These are phyloP conservation scores for Epithemia pelagica DNA, from an alignment of 108 stramenopile species.

Conservation along the genomic window DNA sequence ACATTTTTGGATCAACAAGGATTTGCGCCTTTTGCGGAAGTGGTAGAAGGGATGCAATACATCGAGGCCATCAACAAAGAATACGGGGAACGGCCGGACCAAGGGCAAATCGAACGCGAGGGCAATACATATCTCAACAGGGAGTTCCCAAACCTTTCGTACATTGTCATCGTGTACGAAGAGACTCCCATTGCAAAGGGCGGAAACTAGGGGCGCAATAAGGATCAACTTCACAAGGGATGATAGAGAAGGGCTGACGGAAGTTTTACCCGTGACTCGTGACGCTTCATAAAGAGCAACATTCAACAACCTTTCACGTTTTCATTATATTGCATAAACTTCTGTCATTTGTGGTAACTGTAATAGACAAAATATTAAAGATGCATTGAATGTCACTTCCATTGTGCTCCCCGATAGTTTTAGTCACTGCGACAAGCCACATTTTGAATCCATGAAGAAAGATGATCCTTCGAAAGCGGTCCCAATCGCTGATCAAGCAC, in stretches of 20 bases:
- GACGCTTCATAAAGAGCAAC: too few species aligned
- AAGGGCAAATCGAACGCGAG: conserved; percentile 23
- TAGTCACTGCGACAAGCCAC: too few species aligned
- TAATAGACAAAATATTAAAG: too few species aligned
- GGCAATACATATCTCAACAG: conserved; percentile 33
- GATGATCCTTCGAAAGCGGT: neutral
- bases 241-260: too few species aligned
- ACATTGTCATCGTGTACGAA: conserved; percentile 1
- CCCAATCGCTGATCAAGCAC: conserved; percentile 7
- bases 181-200: neutral
- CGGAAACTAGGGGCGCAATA: too few species aligned
- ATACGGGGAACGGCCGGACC: conserved; percentile 29
- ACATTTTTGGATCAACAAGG: conserved; percentile 23
- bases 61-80: conserved; percentile 28
- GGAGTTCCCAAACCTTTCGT: conserved; percentile 37
- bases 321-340: too few species aligned
- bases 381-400: too few species aligned
- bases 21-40: conserved; percentile 36
- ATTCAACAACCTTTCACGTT: too few species aligned
- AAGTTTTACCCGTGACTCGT: too few species aligned
- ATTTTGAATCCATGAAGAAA: neutral
- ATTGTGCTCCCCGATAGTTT: too few species aligned
- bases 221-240: too few species aligned
- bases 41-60: conserved; percentile 19
- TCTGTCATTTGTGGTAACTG: too few species aligned